Base-by-base conservation (phyloP, 2,329 filamentous ascomycete species). In the Hypoxylon sp. region DNA sequence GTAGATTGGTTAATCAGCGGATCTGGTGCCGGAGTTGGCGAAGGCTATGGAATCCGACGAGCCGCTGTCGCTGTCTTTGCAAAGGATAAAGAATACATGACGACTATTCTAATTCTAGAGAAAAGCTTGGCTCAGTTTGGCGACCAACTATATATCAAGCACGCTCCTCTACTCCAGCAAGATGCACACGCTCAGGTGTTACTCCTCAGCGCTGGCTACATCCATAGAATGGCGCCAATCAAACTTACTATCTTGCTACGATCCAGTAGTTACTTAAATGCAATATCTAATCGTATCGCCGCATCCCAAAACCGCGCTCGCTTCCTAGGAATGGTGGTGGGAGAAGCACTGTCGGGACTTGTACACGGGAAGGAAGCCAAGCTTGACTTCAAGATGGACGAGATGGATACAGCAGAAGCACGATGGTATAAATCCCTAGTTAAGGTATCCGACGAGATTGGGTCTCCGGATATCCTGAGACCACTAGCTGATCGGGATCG, bases 321-420 rank as follows among this genome's bases (percentile, higher is more conserved):
- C 12, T 90, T 96, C 60, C 78, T 99, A 0, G 94, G 94, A 0
- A 95, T 99, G 84, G 78, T 89, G 2, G 85, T 96, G 21, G 94
- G 90, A 3, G 91, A 91, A 60, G 83, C 87, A 0, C 71, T 88
- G 0, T 87, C 84, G 1, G 68, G 74, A 2, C 69, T 96, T 2
- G 74, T 82, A 3, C 81, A 87, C 48, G 88, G 89, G 60, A 80
- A 79, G 17, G 87, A 87, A 6, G 87, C 87, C 49, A 84, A 79
- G 46, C 84, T 99, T 67, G 85, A 89, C 53, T 97, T 99, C 65
- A 86, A 92, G 26, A 81, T 92, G 64, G 88, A 94, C 13, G 91
- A 95, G 51, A 86, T 86, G 67, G 80, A 86, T 32, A 84, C 81
- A 1, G 78, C 83, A 1, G 91, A 97, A 66, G 88, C 88, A 2